phyloP scores from a whole-genome alignment of 139 green algal genomes.

The Chlamydomonas sp. region DNA sequence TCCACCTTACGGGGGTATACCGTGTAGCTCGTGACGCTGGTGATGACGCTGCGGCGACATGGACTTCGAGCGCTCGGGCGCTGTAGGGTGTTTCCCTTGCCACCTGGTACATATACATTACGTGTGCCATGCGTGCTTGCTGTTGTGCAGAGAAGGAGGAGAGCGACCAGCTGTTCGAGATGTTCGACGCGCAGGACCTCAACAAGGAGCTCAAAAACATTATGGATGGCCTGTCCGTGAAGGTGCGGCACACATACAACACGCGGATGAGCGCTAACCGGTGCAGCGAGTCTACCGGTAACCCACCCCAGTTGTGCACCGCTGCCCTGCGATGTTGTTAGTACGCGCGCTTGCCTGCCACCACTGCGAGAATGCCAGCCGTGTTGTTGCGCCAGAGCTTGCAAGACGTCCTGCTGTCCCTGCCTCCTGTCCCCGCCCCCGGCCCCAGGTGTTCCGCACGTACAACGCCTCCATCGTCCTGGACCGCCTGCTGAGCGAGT shows the following conservation, averaged over 20 bases:
- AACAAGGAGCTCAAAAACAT: conserved; percentile 96
- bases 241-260: conserved; percentile 64
- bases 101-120: too few relatives aligned
- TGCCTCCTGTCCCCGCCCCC: not conserved
- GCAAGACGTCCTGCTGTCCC: not conserved
- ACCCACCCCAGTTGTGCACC: not conserved
- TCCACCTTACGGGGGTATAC: not conserved
- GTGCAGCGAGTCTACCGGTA: not conserved
- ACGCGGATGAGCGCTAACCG: not conserved
- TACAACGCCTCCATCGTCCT: conserved; percentile 98
- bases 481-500: conserved; percentile 84
- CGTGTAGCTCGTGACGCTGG: not conserved
- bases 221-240: conserved; percentile 96
- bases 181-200: conserved; percentile 89
- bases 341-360: not conserved
- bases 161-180: conserved; percentile 94
- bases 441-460: conserved; percentile 92
- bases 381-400: not conserved
- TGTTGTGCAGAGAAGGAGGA: conserved; percentile 72
- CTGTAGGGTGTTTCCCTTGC: too few relatives aligned
- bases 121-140: not conserved
- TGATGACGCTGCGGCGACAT: too few relatives aligned
- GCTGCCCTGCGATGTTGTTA: not conserved
- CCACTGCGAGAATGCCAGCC: too few relatives aligned
- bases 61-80: too few relatives aligned